Base-by-base conservation (phyloP, 495 filamentous ascomycete genomes). In the Penicillium canariense region DNA sequence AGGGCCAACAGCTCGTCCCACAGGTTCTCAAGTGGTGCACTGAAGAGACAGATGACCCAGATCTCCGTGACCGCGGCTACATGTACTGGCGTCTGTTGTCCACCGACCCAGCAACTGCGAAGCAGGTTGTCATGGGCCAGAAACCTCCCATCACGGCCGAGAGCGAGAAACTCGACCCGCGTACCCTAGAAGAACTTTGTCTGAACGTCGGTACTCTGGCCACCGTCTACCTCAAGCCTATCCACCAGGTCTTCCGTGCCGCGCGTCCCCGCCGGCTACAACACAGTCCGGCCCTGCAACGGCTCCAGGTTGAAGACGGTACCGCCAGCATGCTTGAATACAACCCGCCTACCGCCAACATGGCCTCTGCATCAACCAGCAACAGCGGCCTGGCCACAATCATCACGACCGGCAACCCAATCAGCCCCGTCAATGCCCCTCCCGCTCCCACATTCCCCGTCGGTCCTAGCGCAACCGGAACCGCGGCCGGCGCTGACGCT, bases 21-120 rank as follows among this genome's bases (percentile, higher is more conserved):
- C 91, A 93, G 60, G 93, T 97, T 2, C 83, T 99, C 28, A 96
- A 97, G 72, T 97, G 93, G 93, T 95, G 95, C 44, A 99, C 94
- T 1, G 94, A 96, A 65, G 94, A 99, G 66, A 99, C 94, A 18
- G 94, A 99, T 67, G 96, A 97, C 70, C 95, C 95, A 0, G 94
- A 99, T 66, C 84, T 99, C 27, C 82, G 94, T 38, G 94, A 99
- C 66, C 80, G 94, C 55, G 94, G 94, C 10, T 97, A 96, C 76
- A 97, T 99, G 90, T 99, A 99, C 76, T 99, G 94, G 94, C 87
- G 94, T 7, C 81, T 99, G 18, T 81, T 99, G 3, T 96, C 91
- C n/a, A 91, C 89, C 2, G 91, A 97, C 71, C 91, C 95, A 50
- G 83, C 88, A 15, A 83, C 85, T 0, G 94, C 94, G 8, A 93